A percentile compares a stretch with the other conserved stretches of the same genome.
Conservation (phyloP, 345 rosid genomes). For the Eucalyptus pauciflora region DNA sequence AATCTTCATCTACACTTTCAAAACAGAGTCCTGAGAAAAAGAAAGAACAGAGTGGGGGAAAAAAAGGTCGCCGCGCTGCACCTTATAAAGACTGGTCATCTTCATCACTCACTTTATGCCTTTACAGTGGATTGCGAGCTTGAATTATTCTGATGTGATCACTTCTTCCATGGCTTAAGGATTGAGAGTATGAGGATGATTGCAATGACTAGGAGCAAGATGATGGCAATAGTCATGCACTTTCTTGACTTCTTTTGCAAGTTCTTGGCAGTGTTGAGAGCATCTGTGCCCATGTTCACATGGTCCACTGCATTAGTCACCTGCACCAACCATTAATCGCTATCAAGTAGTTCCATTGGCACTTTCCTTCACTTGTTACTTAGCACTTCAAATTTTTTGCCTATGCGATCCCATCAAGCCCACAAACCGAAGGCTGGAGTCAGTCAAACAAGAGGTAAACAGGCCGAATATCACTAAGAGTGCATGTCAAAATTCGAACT, state of each 20-base stretch:
- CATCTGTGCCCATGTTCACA: constrained; percentile 37
- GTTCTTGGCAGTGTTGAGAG: constrained; percentile 37
- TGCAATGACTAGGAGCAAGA: constrained; percentile 43
- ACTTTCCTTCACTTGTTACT: background rate
- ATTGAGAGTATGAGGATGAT: constrained; percentile 35
- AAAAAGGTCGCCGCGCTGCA: background rate
- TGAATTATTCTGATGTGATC: background rate
- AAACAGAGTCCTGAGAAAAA: background rate
- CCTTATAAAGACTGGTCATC: background rate
- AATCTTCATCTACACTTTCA: background rate
- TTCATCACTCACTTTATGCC: background rate
- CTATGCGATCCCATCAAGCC: background rate
- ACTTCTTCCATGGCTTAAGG: constrained; percentile 51
- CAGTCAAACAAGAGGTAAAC: background rate
- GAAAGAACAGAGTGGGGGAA: background rate
- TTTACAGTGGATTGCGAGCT: background rate
- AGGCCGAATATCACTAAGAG: background rate
- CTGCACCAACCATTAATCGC: constrained; percentile 6
- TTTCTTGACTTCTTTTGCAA: constrained; percentile 50
- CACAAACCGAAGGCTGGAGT: background rate
- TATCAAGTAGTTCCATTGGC: background rate
- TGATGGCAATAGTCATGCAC: constrained; percentile 53
- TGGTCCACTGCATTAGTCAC: constrained; percentile 46
- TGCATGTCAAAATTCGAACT: background rate
- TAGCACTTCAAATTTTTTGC: background rate